Conservation (phyloP, 140 eudicot genomes). For the Ambrosia hybrid region DNA sequence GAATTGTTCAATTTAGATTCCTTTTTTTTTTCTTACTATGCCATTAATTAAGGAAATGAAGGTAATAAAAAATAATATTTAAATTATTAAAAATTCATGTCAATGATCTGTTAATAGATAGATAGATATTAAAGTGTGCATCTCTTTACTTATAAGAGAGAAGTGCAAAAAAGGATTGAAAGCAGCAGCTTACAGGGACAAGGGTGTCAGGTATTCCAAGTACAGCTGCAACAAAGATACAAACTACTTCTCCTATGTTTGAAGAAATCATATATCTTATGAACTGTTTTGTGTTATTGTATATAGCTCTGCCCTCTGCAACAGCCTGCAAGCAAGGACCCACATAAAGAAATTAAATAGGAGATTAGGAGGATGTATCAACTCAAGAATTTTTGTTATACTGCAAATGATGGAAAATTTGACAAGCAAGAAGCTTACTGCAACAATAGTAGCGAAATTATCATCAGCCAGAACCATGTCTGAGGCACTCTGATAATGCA, state of each 20-base stretch:
- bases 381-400: constrained; percentile 1
- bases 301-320: constrained; percentile 99
- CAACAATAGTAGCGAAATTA: constrained; percentile 93
- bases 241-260: constrained; percentile 98
- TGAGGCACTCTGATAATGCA: constrained; percentile 80
- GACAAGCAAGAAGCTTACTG: constrained; percentile 57
- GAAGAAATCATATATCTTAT: constrained; percentile 99
- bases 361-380: not conserved
- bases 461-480: constrained; percentile 99
- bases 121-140: too few relatives aligned
- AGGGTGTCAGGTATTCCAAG: constrained; percentile 99
- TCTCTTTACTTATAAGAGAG: too few relatives aligned
- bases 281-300: constrained; percentile 96
- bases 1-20: not conserved
- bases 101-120: too few relatives aligned
- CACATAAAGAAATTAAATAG: not conserved
- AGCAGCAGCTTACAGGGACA: constrained; percentile 72
- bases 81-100: too few relatives aligned
- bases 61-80: too few relatives aligned
- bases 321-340: constrained; percentile 64
- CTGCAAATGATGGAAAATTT: constrained; percentile 12
- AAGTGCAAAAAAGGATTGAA: not conserved
- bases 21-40: not conserved
- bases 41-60: too few relatives aligned
- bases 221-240: constrained; percentile 98